A percentile compares a stretch with the other conserved stretches of the same genome.
Conservation (phyloP, 208 protist genomes). For the Angomonas ambiguus region DNA sequence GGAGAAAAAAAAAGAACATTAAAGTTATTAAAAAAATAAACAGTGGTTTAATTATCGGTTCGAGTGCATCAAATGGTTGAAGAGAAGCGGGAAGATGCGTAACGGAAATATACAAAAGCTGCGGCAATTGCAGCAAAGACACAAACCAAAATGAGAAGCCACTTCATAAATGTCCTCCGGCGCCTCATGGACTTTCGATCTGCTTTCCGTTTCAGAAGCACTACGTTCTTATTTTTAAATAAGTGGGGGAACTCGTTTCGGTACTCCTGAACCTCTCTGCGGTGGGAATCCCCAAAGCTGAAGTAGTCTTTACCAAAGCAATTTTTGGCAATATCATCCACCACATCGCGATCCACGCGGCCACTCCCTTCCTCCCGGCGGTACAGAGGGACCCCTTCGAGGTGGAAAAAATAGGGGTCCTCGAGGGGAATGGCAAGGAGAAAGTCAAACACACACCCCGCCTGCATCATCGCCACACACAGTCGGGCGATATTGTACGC, state of each 20-base stretch:
- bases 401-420: conserved; percentile 55
- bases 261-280: conserved; percentile 42
- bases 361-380: conserved; percentile 79
- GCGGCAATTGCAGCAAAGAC: conserved; percentile 16
- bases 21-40: neutral
- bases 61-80: too few relatives aligned
- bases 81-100: neutral
- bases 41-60: too few relatives aligned
- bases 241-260: conserved; percentile 40
- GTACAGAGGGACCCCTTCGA: conserved; percentile 68
- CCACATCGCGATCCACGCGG: conserved; percentile 64
- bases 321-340: conserved; percentile 83
- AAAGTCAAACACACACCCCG: conserved; percentile 82
- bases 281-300: conserved; percentile 58
- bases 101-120: neutral
- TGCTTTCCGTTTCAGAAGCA: conserved; percentile 38
- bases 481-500: conserved; percentile 89
- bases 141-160: conserved; percentile 25
- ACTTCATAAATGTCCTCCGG: conserved; percentile 25
- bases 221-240: conserved; percentile 36
- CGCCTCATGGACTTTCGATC: conserved; percentile 25
- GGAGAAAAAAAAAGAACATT: conserved; percentile 4
- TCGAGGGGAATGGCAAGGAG: conserved; percentile 63
- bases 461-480: conserved; percentile 72
- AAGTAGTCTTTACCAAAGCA: conserved; percentile 80